A percentile compares a stretch with the other conserved stretches of the same genome.
These are phyloP conservation scores for Hippophae gyantsensis DNA, from an alignment of 306 rosid species.

Conservation along the genomic window DNA sequence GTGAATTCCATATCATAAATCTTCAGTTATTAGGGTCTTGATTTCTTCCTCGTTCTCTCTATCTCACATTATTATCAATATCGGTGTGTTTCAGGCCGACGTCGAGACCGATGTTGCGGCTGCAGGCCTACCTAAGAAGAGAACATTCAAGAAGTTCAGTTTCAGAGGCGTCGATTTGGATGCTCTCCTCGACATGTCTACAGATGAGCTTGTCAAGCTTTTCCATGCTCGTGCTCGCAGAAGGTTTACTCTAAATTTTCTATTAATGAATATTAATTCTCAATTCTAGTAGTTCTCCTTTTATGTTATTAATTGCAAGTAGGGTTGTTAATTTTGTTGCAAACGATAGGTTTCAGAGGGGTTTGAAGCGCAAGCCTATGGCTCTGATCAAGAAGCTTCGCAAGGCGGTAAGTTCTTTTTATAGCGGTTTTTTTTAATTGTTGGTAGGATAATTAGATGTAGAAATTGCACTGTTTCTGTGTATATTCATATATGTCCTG, in stretches of 20 bases:
- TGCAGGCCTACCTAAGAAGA: conserved; percentile 67
- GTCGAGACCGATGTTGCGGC: conserved; percentile 54
- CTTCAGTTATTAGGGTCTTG: too few species aligned
- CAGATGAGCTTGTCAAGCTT: conserved; percentile 78
- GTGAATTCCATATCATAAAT: conserved; percentile 1
- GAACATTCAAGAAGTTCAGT: conserved; percentile 86
- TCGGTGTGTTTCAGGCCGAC: conserved; percentile 49
- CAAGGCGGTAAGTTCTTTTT: conserved; percentile 47
- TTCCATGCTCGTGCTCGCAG: conserved; percentile 82
- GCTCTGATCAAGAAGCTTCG: conserved; percentile 93
- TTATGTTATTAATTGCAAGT: not conserved
- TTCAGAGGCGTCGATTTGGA: conserved; percentile 85
- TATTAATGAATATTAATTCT: not conserved
- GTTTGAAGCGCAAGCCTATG: conserved; percentile 89
- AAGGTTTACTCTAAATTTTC: conserved; percentile 28
- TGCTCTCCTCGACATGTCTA: conserved; percentile 86
- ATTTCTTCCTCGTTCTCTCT: not conserved
- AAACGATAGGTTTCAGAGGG: conserved; percentile 65
- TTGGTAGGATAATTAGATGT: too few species aligned
- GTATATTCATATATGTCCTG: not conserved
- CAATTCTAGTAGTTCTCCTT: not conserved
- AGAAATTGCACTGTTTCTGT: not conserved
- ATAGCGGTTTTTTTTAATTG: not conserved
- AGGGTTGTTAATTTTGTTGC: not conserved
- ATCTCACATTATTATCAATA: not conserved